phyloP scores from a whole-genome alignment of 1,284 basidiomycete genomes.

The Coniferiporia weirii region DNA sequence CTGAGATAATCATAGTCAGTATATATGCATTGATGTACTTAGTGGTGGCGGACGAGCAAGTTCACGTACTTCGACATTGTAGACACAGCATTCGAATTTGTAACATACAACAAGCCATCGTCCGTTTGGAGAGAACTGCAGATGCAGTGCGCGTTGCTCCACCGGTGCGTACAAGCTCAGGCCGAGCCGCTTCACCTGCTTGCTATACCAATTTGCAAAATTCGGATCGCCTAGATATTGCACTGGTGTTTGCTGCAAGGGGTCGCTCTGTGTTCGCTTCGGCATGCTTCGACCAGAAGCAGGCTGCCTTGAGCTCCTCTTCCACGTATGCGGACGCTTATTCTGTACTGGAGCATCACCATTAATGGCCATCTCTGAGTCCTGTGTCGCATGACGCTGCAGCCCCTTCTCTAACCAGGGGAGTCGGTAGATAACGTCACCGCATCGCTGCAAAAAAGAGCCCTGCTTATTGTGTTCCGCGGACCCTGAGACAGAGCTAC shows the following conservation, averaged over 20 bases:
- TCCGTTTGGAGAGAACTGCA: conserved; percentile 15
- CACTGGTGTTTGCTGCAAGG: neutral
- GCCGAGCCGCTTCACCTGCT: neutral
- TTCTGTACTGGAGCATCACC: neutral
- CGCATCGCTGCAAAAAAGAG: neutral
- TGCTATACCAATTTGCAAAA: neutral
- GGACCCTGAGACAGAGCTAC: neutral
- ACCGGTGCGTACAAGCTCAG: neutral
- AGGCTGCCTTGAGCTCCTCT: neutral
- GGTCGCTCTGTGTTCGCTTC: neutral
- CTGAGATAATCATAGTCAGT: neutral
- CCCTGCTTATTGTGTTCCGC: neutral
- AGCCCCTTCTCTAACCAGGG: neutral
- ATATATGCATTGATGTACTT: neutral
- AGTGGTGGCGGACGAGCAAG: neutral
- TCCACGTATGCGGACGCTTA: neutral
- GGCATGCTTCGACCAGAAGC: neutral
- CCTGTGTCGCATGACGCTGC: neutral
- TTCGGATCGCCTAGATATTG: neutral
- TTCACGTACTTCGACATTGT: conserved; percentile 7
- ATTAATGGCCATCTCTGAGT: conserved; percentile 3
- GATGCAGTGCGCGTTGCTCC: conserved; percentile 2
- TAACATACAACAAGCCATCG: conserved; percentile 15
- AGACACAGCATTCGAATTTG: conserved; percentile 11
- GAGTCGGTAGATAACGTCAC: neutral